A percentile compares a stretch with the other conserved stretches of the same genome.
These are phyloP conservation scores for Taiozyma sp. DNA, from an alignment of 1,139 yeast species.

Conservation along the genomic window DNA sequence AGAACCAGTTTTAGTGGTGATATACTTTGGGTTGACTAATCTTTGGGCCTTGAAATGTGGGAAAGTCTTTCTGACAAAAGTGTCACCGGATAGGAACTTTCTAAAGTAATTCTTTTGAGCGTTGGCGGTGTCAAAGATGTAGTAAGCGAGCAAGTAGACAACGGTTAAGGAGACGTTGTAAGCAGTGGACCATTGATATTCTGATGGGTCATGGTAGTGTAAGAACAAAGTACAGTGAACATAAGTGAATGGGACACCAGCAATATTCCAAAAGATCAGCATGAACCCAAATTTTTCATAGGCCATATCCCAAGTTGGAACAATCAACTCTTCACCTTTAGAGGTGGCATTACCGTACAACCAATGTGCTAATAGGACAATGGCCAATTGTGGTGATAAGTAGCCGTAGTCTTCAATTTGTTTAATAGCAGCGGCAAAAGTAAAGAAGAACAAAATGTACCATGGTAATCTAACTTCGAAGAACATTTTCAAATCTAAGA, in stretches of 20 bases:
- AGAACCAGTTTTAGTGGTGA: conserved; percentile 82
- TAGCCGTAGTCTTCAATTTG: conserved; percentile 82
- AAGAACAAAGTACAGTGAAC: conserved; percentile 88
- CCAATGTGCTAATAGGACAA: conserved; percentile 83
- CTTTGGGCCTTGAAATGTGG: conserved; percentile 88
- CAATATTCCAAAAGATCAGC: conserved; percentile 98
- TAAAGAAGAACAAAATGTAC: conserved; percentile 81
- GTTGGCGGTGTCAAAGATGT: conserved; percentile 91
- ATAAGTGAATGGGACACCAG: conserved; percentile 98
- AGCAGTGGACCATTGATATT: conserved; percentile 64
- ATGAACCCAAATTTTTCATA: conserved; percentile 98
- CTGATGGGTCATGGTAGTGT: conserved; percentile 77
- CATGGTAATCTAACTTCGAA: conserved; percentile 97
- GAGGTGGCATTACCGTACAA: conserved; percentile 95
- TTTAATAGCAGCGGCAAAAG: conserved; percentile 68
- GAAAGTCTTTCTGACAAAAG: conserved; percentile 73
- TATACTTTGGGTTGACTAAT: conserved; percentile 76
- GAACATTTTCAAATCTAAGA: conserved; percentile 91
- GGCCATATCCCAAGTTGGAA: conserved; percentile 99
- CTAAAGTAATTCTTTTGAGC: conserved; percentile 95
- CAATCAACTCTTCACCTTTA: conserved; percentile 95
- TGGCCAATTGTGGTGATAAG: conserved; percentile 70
- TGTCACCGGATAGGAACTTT: conserved; percentile 80
- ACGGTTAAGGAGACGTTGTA: conserved; percentile 57
- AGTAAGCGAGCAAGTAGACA: conserved; percentile 66